Percentiles rank a stretch among this genome's conserved stretches.
Conservation (phyloP, 2,329 filamentous ascomycete genomes). For the Alternaria sp. region DNA sequence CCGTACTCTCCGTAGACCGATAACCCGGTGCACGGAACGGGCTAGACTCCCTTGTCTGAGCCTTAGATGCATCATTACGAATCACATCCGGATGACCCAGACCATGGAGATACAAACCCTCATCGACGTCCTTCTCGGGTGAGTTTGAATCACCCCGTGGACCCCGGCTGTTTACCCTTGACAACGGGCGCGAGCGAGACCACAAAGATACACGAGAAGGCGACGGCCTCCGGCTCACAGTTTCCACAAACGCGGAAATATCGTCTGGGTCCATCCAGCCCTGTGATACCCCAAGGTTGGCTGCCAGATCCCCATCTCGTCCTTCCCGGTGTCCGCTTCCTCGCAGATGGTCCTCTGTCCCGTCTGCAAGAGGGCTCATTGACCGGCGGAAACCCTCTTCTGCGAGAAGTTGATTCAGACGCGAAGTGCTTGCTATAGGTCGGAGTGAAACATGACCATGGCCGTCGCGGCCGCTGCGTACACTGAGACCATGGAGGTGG, state of each 20-base stretch:
- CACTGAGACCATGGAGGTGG: not conserved
- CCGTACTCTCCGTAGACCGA: not conserved
- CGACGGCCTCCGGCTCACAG: not conserved
- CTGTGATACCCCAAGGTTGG: not conserved
- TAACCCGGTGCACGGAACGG: not conserved
- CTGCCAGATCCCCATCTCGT: not conserved
- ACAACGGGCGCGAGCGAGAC: not conserved
- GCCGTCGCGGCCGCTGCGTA: not conserved
- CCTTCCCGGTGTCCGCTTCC: not conserved
- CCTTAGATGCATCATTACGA: not conserved
- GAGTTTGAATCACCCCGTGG: not conserved
- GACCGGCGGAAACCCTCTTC: not conserved
- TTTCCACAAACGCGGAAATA: constrained; percentile 1
- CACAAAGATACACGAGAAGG: not conserved
- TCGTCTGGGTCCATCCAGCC: constrained; percentile 8
- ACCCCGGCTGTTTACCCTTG: not conserved
- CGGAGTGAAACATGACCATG: constrained; percentile 8
- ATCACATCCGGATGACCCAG: not conserved
- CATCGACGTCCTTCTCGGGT: not conserved
- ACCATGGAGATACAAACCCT: constrained; percentile 5
- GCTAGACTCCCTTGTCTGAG: not conserved
- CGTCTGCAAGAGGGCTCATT: not conserved
- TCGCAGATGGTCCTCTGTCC: constrained; percentile 1
- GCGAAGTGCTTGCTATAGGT: constrained; percentile 18
- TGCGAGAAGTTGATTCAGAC: constrained; percentile 1